phyloP scores from a whole-genome alignment of 2,329 filamentous ascomycete species.

The Trichoderma aggressivum region DNA sequence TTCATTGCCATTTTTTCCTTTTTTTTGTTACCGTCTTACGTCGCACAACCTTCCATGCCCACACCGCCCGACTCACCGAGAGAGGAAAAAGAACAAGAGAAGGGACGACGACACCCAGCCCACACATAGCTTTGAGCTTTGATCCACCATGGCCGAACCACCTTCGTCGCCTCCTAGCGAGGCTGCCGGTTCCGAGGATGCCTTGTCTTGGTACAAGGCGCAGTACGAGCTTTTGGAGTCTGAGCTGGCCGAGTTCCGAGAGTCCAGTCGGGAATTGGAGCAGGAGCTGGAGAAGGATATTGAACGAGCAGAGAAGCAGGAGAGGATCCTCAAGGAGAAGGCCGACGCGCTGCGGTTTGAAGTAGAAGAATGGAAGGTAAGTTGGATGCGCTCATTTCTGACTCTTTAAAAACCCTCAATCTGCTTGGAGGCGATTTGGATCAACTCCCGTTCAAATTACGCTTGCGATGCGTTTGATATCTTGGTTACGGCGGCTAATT shows the following conservation, averaged over 20 bases:
- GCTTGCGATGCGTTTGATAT: not conserved
- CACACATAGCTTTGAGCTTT: not conserved
- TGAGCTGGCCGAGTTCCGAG: slow-evolving; percentile 89
- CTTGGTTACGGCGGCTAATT: slow-evolving; percentile 18
- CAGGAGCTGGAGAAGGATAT: slow-evolving; percentile 94
- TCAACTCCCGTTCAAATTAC: not conserved
- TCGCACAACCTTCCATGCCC: slow-evolving; percentile 12
- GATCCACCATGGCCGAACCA: slow-evolving; percentile 51
- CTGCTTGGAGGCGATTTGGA: not conserved
- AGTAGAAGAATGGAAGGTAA: slow-evolving; percentile 97
- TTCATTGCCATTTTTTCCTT: not conserved
- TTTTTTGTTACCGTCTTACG: not conserved
- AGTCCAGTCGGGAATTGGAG: slow-evolving; percentile 91
- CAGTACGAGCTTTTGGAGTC: slow-evolving; percentile 92
- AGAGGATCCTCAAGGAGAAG: slow-evolving; percentile 81
- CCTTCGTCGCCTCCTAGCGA: slow-evolving; percentile 61
- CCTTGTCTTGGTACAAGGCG: slow-evolving; percentile 89
- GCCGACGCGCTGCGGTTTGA: slow-evolving; percentile 81
- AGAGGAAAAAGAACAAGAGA: slow-evolving; percentile 12
- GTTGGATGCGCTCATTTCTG: slow-evolving; percentile 28
- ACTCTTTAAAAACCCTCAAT: not conserved
- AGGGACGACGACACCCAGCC: not conserved
- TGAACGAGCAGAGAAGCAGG: slow-evolving; percentile 89
- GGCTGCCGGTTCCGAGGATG: slow-evolving; percentile 61
- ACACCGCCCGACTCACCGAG: slow-evolving; percentile 8